Base-by-base conservation (phyloP, 805 yeast species). In the Pichia membranifaciens region DNA sequence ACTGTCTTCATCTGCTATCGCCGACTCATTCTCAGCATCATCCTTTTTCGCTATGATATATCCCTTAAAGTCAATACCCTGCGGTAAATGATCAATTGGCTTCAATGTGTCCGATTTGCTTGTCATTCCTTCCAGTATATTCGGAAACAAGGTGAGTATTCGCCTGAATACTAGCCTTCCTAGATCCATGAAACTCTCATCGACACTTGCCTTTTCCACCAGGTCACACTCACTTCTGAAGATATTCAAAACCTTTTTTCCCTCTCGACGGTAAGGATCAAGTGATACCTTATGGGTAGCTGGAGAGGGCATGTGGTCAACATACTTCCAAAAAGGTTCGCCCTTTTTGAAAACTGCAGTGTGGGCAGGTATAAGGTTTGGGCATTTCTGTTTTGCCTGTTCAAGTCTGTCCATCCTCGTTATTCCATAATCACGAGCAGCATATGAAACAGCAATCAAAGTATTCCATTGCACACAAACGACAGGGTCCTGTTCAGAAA, bases 401-500 rank as follows among this genome's bases (percentile, higher is more conserved):
- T 74, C 74, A 0, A 88, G 61, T 0, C 77, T 71, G 58, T 86
- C 93, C 83, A 88, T 82, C 50, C 99, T 68, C 15, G 78, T 71
- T 18, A 93, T 81, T 0, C 96, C 96, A 60, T 61, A 89, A 46
- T 81, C 79, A 35, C 97, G 71, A 0, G 99, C 98, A 0, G 96
- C 86, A 64, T 87, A 87, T 2, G 86, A 79, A 0, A 93, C 95
- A 0, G 99, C 99, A 49, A 93, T 91, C 3, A 93, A 67, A 0
- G 90, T 74, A 41, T 75, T 72, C 99, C 99, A 93, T 59, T 93
- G 99, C 4, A 88, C 87, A 62, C 97, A 90, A 0, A 89, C 97
- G 2, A 93, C 84, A 0, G 99, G 97, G 51, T 81, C 90, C 2
- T 80, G 78, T 2, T 68, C 69, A 1, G 81, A 65, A 15, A 84